phyloP scores from a whole-genome alignment of 768 basidiomycete species.

The Sutorius australiensis region DNA sequence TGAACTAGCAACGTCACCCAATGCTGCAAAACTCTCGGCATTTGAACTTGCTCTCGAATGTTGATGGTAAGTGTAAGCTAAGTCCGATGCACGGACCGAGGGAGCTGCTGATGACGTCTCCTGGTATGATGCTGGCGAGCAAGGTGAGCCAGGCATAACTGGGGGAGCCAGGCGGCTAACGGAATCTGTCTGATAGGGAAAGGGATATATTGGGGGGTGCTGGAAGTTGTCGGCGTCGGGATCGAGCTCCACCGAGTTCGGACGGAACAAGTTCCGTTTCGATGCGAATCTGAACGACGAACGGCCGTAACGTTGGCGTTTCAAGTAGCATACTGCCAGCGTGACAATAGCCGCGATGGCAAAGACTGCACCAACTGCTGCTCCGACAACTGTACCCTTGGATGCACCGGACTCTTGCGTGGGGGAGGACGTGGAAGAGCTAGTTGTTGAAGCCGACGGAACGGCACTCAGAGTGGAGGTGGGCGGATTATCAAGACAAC shows the following conservation, averaged over 20 bases:
- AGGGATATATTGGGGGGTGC: conserved; percentile 36
- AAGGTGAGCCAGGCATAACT: background rate
- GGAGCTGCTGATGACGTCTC: conserved; percentile 4
- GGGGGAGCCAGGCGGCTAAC: conserved; percentile 15
- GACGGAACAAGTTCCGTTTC: conserved; percentile 28
- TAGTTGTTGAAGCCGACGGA: conserved; percentile 20
- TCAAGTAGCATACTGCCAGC: conserved; percentile 50
- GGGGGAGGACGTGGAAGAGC: conserved; percentile 19
- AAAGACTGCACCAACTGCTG: conserved; percentile 48
- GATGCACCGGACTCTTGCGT: conserved; percentile 30
- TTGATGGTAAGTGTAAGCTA: background rate
- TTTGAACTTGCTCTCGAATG: conserved; percentile 23
- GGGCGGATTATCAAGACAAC: conserved; percentile 56
- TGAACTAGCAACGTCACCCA: conserved; percentile 19
- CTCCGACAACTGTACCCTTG: conserved; percentile 45
- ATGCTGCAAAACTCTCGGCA: conserved; percentile 15
- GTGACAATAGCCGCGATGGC: conserved; percentile 51
- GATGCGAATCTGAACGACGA: conserved; percentile 30
- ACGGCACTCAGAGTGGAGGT: conserved; percentile 41
- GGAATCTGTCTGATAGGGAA: conserved; percentile 27
- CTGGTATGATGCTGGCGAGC: background rate
- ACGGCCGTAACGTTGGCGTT: conserved; percentile 21
- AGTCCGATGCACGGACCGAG: conserved; percentile 10
- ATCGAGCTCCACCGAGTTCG: conserved; percentile 40
- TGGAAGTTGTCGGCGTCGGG: conserved; percentile 19